phyloP scores from a whole-genome alignment of 805 yeast species.

The Candida awuae region DNA sequence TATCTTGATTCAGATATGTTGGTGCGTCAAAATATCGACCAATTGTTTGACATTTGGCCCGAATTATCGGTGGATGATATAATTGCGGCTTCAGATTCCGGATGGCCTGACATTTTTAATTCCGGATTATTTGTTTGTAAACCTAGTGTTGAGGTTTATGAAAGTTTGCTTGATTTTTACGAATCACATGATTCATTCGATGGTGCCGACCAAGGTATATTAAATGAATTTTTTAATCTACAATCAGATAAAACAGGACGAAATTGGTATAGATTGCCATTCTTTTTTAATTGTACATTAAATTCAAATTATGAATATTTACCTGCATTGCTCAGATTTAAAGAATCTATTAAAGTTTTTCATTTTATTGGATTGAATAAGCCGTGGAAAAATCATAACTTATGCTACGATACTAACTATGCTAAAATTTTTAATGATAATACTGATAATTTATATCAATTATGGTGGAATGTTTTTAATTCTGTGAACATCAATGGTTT shows the following conservation, averaged over 20 bases:
- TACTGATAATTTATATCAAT: conserved; percentile 16
- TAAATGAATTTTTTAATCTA: conserved; percentile 60
- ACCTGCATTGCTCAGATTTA: conserved; percentile 27
- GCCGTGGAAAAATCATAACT: conserved; percentile 23
- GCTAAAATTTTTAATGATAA: conserved; percentile 15
- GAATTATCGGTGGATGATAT: conserved; percentile 22
- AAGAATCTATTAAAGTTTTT: conserved; percentile 38
- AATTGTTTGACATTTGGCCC: conserved; percentile 20
- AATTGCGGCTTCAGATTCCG: conserved; percentile 69
- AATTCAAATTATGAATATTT: conserved; percentile 29
- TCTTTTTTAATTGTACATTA: conserved; percentile 73
- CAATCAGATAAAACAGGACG: conserved; percentile 16
- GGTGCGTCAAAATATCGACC: conserved; percentile 34
- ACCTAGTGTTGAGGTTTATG: conserved; percentile 41
- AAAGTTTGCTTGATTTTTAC: conserved; percentile 31
- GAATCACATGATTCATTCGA: conserved; percentile 43
- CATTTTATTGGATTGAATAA: conserved; percentile 68
- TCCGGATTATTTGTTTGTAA: conserved; percentile 62
- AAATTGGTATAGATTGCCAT: conserved; percentile 68
- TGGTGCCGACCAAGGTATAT: conserved; percentile 88
- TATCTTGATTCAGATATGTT: conserved; percentile 55
- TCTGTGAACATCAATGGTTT: conserved; percentile 10
- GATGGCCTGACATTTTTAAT: conserved; percentile 88
- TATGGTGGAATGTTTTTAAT: conserved; percentile 28
- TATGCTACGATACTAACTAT: conserved; percentile 7